These are phyloP conservation scores for Symmetrospora coprosmae DNA, from an alignment of 768 basidiomycete genomes.

Conservation along the genomic window DNA sequence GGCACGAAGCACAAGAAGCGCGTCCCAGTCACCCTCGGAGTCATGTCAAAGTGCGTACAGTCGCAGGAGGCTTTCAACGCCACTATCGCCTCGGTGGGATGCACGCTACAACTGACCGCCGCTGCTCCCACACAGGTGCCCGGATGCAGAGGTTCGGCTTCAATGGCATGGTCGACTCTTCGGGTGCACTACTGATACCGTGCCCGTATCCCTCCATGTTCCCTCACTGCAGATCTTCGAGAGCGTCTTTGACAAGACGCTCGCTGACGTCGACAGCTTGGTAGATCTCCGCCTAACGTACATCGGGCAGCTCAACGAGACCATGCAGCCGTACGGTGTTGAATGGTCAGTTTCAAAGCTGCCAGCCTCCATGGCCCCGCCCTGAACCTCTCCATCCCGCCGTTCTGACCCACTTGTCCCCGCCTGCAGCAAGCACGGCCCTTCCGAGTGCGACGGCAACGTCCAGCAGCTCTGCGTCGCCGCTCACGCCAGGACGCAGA, in stretches of 20 bases:
- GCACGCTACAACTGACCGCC: background rate
- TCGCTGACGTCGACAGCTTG: background rate
- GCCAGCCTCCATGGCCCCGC: background rate
- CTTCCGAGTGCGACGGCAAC: slow-evolving; percentile 17
- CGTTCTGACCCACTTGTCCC: too few relatives aligned
- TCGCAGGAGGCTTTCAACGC: too few relatives aligned
- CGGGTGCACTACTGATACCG: too few relatives aligned
- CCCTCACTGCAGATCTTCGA: slow-evolving; percentile 1
- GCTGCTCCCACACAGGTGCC: background rate
- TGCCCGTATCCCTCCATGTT: too few relatives aligned
- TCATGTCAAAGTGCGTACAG: slow-evolving; percentile 19
- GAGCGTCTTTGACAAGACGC: slow-evolving; percentile 16
- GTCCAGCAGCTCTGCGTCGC: slow-evolving; percentile 15
- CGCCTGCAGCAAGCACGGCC: slow-evolving; percentile 15
- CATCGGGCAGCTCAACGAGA: slow-evolving; percentile 14
- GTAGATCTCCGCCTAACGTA: background rate
- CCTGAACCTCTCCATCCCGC: too few relatives aligned
- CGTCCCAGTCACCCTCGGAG: slow-evolving; percentile 11
- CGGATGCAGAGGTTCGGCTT: slow-evolving; percentile 13
- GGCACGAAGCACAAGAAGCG: background rate
- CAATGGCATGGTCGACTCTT: too few relatives aligned
- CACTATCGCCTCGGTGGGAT: background rate
- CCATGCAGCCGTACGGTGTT: background rate
- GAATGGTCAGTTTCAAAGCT: background rate
- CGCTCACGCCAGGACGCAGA: background rate